These are phyloP conservation scores for Stephania cephalantha DNA, from an alignment of 164 flowering plant species.

Conservation along the genomic window DNA sequence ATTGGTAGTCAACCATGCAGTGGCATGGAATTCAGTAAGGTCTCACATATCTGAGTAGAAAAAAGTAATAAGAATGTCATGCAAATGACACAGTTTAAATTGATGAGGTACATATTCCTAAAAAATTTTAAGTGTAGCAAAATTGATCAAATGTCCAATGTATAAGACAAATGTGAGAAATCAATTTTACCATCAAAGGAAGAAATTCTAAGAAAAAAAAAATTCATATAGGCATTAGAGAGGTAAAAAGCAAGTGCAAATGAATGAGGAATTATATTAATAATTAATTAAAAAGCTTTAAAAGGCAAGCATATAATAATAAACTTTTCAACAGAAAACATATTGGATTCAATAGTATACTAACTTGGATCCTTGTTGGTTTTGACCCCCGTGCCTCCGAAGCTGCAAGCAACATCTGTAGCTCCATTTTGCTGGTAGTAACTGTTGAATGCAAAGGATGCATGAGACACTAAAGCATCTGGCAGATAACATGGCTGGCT, in stretches of 20 bases:
- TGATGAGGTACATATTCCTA: background rate
- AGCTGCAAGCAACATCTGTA: slow-evolving; percentile 72
- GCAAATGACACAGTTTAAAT: background rate
- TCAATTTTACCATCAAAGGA: too few species aligned
- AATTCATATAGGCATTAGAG: background rate
- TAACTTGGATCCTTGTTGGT: slow-evolving; percentile 83
- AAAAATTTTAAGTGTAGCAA: background rate
- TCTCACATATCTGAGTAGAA: background rate
- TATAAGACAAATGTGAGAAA: background rate
- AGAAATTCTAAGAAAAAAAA: too few species aligned
- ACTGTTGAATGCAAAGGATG: slow-evolving; percentile 86
- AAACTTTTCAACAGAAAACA: background rate
- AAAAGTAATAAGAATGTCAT: background rate
- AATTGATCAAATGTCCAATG: background rate
- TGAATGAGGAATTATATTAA: background rate
- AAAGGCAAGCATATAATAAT: background rate
- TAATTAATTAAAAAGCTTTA: background rate
- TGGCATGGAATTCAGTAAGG: background rate
- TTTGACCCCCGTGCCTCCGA: slow-evolving; percentile 80
- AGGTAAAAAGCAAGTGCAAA: background rate
- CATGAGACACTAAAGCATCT: slow-evolving; percentile 71
- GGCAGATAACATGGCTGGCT: slow-evolving; percentile 96
- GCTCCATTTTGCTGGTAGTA: slow-evolving; percentile 97
- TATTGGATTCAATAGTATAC: slow-evolving; percentile 15
- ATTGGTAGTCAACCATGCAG: background rate